Conservation (phyloP, 192 early-diverging fungal species). For the Linderina pennispora region DNA sequence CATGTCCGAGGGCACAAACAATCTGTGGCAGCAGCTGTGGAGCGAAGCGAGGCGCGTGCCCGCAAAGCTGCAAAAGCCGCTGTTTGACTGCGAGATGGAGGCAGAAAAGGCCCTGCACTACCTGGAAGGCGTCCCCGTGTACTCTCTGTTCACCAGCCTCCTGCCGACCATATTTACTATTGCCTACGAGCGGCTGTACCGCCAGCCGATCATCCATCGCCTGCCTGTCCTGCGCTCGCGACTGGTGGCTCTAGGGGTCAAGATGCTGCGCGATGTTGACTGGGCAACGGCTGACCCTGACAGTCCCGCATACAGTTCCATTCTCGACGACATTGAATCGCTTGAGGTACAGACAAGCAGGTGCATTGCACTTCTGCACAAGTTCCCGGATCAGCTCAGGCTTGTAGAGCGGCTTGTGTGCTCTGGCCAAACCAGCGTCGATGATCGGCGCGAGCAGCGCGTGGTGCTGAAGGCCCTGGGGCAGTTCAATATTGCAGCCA, state of each 20-base stretch:
- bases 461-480: constrained; percentile 32
- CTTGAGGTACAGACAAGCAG: constrained; percentile 38
- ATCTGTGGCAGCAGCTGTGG: constrained; percentile 90
- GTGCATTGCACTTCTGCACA: constrained; percentile 39
- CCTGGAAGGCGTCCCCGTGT: constrained; percentile 52
- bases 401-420: constrained; percentile 28
- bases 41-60: constrained; percentile 54
- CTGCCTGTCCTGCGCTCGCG: constrained; percentile 14
- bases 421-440: constrained; percentile 23
- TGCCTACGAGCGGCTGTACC: constrained; percentile 63
- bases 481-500: constrained; percentile 21
- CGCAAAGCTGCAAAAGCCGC: constrained; percentile 60
- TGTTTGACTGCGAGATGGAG: constrained; percentile 74
- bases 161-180: constrained; percentile 71
- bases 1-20: constrained; percentile 62
- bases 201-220: constrained; percentile 34
- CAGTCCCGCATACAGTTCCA: constrained; percentile 26
- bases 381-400: constrained; percentile 35
- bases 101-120: constrained; percentile 73
- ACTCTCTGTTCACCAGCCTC: constrained; percentile 57
- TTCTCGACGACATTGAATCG: constrained; percentile 37
- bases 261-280: constrained; percentile 15
- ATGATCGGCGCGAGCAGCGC: constrained; percentile 28
- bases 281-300: constrained; percentile 30
- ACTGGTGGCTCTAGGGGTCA: constrained; percentile 14